These are phyloP conservation scores for Jasminum sambac DNA, from an alignment of 257 asterid genomes.

Conservation along the genomic window DNA sequence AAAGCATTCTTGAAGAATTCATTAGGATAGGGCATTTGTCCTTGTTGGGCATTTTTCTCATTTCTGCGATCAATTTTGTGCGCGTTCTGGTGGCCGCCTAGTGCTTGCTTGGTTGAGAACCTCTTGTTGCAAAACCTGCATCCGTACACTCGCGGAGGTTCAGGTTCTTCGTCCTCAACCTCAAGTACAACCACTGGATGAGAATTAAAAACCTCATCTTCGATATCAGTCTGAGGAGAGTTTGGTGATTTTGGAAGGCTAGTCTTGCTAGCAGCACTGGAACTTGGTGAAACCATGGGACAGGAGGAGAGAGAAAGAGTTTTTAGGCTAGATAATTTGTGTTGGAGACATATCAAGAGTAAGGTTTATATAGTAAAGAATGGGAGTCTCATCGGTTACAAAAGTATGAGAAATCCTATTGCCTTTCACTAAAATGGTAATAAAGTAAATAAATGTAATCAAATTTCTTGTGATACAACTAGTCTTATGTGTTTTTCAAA, in stretches of 20 bases:
- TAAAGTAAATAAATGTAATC: slow-evolving; percentile 7
- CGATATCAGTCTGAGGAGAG: neutral
- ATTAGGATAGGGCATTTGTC: neutral
- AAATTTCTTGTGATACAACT: slow-evolving; percentile 11
- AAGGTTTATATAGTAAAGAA: slow-evolving; percentile 16
- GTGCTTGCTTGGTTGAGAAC: slow-evolving; percentile 38
- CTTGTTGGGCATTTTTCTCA: slow-evolving; percentile 19
- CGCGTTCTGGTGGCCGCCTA: slow-evolving; percentile 47
- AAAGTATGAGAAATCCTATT: slow-evolving; percentile 6
- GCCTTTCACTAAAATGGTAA: slow-evolving; percentile 14
- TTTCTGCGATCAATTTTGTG: slow-evolving; percentile 32
- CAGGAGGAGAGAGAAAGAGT: neutral
- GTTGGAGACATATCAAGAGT: neutral
- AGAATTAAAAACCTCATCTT: neutral
- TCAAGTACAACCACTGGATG: neutral
- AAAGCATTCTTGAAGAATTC: neutral
- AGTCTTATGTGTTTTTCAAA: slow-evolving; percentile 2
- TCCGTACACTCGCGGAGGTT: neutral
- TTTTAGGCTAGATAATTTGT: neutral
- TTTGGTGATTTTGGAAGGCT: too few relatives aligned
- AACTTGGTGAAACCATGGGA: slow-evolving; percentile 1
- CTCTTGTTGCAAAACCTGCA: slow-evolving; percentile 36
- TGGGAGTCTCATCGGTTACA: neutral
- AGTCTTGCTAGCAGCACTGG: neutral
- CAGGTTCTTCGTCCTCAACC: neutral